Conservation (phyloP, 2,329 filamentous ascomycete species). For the Albophoma yamanashiensis region DNA sequence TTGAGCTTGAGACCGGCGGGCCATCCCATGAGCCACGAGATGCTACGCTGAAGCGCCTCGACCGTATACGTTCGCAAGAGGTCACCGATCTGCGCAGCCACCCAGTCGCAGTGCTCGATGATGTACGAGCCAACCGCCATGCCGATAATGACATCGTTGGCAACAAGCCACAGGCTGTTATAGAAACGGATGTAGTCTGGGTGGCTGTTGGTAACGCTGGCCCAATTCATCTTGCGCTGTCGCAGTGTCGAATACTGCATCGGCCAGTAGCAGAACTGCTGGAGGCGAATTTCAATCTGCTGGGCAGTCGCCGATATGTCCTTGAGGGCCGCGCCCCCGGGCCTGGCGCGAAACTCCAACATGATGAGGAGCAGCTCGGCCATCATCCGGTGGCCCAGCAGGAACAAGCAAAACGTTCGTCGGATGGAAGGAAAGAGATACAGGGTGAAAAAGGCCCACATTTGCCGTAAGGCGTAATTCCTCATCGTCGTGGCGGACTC, state of each 20-base stretch:
- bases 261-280: slow-evolving; percentile 99
- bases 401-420: slow-evolving; percentile 60
- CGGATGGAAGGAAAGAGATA: slow-evolving; percentile 73
- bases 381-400: slow-evolving; percentile 69
- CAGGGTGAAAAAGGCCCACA: slow-evolving; percentile 60
- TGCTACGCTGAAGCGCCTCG: slow-evolving; percentile 76
- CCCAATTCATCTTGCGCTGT: slow-evolving; percentile 86
- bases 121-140: slow-evolving; percentile 95
- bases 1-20: slow-evolving; percentile 94
- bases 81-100: slow-evolving; percentile 67
- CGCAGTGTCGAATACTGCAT: slow-evolving; percentile 89
- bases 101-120: slow-evolving; percentile 83
- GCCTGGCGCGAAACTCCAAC: slow-evolving; percentile 74
- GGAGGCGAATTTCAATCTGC: slow-evolving; percentile 90
- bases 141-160: slow-evolving; percentile 97
- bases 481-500: slow-evolving; percentile 84
- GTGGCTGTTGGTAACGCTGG: slow-evolving; percentile 88
- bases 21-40: slow-evolving; percentile 92
- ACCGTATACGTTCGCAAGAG: slow-evolving; percentile 77
- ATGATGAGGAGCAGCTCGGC: slow-evolving; percentile 71
- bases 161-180: slow-evolving; percentile 96
- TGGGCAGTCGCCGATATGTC: slow-evolving; percentile 95
- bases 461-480: slow-evolving; percentile 57
- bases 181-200: slow-evolving; percentile 99
- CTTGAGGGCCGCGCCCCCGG: slow-evolving; percentile 75